These are phyloP conservation scores for Xylariaceae sp. DNA, from an alignment of 2,329 filamentous ascomycete genomes.

Conservation along the genomic window DNA sequence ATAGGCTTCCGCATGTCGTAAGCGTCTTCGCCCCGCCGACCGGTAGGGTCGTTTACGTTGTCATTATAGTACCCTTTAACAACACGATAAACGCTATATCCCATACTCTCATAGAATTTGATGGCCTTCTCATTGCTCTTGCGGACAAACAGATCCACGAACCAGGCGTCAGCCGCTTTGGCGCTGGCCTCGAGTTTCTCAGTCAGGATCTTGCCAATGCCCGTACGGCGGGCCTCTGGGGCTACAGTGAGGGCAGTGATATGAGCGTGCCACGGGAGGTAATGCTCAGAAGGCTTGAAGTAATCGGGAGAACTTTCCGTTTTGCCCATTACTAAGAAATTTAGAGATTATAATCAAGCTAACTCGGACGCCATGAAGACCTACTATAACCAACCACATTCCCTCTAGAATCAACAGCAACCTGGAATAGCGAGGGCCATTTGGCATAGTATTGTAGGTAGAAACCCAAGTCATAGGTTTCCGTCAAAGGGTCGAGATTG, in stretches of 20 bases:
- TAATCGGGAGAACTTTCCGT: constrained; percentile 78
- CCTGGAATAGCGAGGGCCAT: constrained; percentile 92
- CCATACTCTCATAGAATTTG: constrained; percentile 81
- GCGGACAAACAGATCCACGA: constrained; percentile 90
- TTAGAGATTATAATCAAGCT: constrained; percentile 22
- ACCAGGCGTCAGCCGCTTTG: constrained; percentile 81
- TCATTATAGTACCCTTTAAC: constrained; percentile 93
- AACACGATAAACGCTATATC: constrained; percentile 83
- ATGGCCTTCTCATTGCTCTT: constrained; percentile 85
- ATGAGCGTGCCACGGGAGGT: constrained; percentile 98
- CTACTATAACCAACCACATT: constrained; percentile 91
- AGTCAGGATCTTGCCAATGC: constrained; percentile 78
- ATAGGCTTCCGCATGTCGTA: constrained; percentile 95
- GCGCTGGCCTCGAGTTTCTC: constrained; percentile 76
- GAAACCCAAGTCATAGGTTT: constrained; percentile 93
- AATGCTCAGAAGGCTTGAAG: constrained; percentile 72
- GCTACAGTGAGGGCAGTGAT: constrained; percentile 94
- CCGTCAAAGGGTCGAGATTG: constrained; percentile 94
- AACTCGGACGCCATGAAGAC: constrained; percentile 28
- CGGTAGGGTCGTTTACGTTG: constrained; percentile 59
- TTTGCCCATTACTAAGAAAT: constrained; percentile 80
- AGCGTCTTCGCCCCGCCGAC: constrained; percentile 67
- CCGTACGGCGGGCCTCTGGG: constrained; percentile 75
- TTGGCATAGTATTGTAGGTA: constrained; percentile 93
- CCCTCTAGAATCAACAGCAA: constrained; percentile 79